Evolutionary conservation across 768 basidiomycete genomes (phyloP).

Genomic region (Cystoderma amianthinum): DNA sequence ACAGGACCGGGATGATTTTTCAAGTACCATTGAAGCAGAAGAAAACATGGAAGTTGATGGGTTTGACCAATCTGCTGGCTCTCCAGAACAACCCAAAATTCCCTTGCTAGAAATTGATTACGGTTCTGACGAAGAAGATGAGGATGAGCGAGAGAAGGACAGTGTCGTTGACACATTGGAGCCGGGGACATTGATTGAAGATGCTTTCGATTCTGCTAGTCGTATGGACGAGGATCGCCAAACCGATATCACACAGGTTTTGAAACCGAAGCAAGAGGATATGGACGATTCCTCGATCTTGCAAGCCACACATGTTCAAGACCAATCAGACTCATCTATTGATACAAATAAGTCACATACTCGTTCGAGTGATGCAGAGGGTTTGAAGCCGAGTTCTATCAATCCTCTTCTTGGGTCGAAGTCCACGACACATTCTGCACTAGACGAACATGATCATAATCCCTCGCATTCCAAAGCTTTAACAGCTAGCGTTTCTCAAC

Average conservation of each 20-base stretch:
- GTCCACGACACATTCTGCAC: conserved; percentile 31
- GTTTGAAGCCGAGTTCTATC: conserved; percentile 48
- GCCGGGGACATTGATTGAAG: conserved; percentile 45
- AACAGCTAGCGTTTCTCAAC: conserved; percentile 42
- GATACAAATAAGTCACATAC: conserved; percentile 3
- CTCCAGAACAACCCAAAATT: conserved; percentile 11
- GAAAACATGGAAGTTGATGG: conserved; percentile 20
- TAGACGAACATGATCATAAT: conserved; percentile 22
- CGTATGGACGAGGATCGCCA: conserved; percentile 17
- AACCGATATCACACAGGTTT: conserved; percentile 4
- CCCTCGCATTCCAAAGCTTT: conserved; percentile 27
- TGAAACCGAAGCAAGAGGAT: conserved; percentile 37
- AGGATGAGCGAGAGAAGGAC: conserved; percentile 51
- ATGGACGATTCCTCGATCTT: conserved; percentile 44
- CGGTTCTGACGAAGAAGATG: conserved; percentile 62
- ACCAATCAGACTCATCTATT: conserved; percentile 4
- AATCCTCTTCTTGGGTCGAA: conserved; percentile 47
- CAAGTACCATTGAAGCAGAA: conserved; percentile 15
- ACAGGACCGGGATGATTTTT: conserved; percentile 28
- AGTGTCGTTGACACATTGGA: conserved; percentile 57
- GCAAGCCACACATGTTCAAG: conserved; percentile 2
- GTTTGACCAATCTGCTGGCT: conserved; percentile 6
- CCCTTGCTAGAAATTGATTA: conserved; percentile 42
- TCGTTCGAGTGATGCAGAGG: conserved; percentile 13
- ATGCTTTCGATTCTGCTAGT: conserved; percentile 38